Percentiles rank a stretch among this genome's conserved stretches.
These are phyloP conservation scores for Pythium vanterpoolii DNA, from an alignment of 352 stramenopile species.

Conservation along the genomic window DNA sequence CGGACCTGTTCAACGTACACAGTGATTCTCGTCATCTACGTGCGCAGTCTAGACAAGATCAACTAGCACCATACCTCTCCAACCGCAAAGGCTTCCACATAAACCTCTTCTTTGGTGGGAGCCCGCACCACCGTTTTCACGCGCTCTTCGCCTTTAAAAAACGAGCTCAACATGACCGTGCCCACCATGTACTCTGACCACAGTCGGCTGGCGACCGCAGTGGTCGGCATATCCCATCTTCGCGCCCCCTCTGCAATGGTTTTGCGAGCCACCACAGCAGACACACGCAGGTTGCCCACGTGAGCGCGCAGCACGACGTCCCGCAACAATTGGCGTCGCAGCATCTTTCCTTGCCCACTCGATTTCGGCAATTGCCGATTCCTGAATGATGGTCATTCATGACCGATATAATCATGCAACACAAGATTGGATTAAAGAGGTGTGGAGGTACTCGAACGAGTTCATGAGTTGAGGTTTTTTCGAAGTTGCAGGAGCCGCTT, in stretches of 20 bases:
- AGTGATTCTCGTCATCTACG: not conserved
- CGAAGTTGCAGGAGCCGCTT: conserved; percentile 43
- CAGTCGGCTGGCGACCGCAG: conserved; percentile 44
- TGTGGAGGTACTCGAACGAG: not conserved
- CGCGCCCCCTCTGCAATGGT: conserved; percentile 48
- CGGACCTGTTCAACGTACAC: conserved; percentile 2
- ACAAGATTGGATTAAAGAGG: conserved; percentile 3
- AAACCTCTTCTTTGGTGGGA: conserved; percentile 61
- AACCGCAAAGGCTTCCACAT: conserved; percentile 73
- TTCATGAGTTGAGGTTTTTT: conserved; percentile 45
- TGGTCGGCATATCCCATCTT: conserved; percentile 50
- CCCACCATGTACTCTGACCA: conserved; percentile 89
- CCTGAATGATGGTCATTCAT: conserved; percentile 16
- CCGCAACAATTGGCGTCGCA: conserved; percentile 28
- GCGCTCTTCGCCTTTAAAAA: conserved; percentile 86
- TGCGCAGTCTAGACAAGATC: not conserved
- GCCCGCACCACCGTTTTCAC: conserved; percentile 72
- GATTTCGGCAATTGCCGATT: not conserved
- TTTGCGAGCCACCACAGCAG: conserved; percentile 60
- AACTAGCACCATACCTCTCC: conserved; percentile 43
- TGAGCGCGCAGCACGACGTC: conserved; percentile 72
- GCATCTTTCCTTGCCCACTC: conserved; percentile 16
- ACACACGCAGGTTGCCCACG: conserved; percentile 81
- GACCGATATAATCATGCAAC: not conserved
- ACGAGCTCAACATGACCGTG: conserved; percentile 81